Conservation (phyloP, 2,329 filamentous ascomycete species). For the Exophiala sp. region DNA sequence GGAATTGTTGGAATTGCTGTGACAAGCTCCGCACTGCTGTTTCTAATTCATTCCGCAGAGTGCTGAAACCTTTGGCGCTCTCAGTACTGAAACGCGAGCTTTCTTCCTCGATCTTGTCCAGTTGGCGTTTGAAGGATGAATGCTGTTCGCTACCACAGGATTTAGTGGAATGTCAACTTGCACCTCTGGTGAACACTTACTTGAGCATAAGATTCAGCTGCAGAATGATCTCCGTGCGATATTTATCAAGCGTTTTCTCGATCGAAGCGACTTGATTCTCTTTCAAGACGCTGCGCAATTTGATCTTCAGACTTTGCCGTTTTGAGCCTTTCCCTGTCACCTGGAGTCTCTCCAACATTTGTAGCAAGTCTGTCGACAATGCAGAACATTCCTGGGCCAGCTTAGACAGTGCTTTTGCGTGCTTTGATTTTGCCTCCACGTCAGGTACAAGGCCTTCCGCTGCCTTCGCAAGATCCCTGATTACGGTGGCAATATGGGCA, state of each 20-base stretch:
- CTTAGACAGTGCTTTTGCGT: neutral
- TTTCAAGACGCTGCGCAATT: neutral
- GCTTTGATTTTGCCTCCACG: neutral
- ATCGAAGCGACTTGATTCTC: neutral
- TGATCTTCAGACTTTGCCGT: neutral
- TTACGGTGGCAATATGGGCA: neutral
- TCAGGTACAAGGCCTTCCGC: neutral
- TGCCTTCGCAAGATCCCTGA: neutral
- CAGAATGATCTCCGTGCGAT: neutral
- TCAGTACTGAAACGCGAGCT: neutral
- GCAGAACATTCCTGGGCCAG: neutral
- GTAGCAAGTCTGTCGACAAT: neutral
- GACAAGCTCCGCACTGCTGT: neutral
- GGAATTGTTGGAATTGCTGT: no score
- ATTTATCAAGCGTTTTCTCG: neutral
- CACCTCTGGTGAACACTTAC: neutral
- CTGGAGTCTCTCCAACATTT: neutral
- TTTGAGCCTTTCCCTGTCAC: neutral
- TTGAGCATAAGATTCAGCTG: neutral
- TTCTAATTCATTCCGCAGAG: neutral
- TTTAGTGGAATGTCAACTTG: neutral
- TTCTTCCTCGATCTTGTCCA: neutral
- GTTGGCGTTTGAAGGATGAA: neutral
- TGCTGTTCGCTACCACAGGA: neutral
- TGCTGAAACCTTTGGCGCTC: neutral